These are phyloP conservation scores for Cochlearia excelsa DNA, from an alignment of 345 rosid species.

Conservation along the genomic window DNA sequence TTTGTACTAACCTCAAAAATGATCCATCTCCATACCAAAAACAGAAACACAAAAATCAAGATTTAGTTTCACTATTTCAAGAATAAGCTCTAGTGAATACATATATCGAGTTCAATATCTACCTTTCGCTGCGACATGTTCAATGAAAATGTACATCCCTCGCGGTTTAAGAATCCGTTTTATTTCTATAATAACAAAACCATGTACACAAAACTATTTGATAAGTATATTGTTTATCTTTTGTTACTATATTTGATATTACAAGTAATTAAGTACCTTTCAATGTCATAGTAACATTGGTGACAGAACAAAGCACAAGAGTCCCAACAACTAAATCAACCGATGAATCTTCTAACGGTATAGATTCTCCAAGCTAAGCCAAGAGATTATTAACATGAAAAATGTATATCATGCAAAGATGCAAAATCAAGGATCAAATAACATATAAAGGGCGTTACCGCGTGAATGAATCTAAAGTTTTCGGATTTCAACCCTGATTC, in stretches of 20 bases:
- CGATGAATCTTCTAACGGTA: constrained; percentile 70
- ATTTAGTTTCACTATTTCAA: not conserved
- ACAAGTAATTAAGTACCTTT: constrained; percentile 42
- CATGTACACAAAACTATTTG: not conserved
- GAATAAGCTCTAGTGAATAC: not conserved
- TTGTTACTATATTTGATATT: not conserved
- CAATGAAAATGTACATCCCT: constrained; percentile 71
- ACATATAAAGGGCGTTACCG: constrained; percentile 34
- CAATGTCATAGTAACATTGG: constrained; percentile 53
- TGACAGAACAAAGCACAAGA: constrained; percentile 77
- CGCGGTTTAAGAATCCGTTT: constrained; percentile 77
- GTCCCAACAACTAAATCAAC: constrained; percentile 88
- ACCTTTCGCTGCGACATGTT: constrained; percentile 92
- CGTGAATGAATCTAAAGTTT: constrained; percentile 62
- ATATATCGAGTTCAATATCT: not conserved
- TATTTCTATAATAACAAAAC: constrained; percentile 45
- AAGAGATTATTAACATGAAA: not conserved
- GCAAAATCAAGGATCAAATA: not conserved
- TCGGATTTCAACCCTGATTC: constrained; percentile 56
- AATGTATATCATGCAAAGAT: constrained; percentile 1
- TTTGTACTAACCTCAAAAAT: constrained; percentile 52
- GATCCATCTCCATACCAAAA: constrained; percentile 61
- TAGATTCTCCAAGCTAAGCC: constrained; percentile 67
- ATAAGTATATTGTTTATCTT: not conserved
- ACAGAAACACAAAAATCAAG: not conserved